Base-by-base conservation (phyloP, 495 filamentous ascomycete genomes). In the Pyrenopolyporus hunteri region DNA sequence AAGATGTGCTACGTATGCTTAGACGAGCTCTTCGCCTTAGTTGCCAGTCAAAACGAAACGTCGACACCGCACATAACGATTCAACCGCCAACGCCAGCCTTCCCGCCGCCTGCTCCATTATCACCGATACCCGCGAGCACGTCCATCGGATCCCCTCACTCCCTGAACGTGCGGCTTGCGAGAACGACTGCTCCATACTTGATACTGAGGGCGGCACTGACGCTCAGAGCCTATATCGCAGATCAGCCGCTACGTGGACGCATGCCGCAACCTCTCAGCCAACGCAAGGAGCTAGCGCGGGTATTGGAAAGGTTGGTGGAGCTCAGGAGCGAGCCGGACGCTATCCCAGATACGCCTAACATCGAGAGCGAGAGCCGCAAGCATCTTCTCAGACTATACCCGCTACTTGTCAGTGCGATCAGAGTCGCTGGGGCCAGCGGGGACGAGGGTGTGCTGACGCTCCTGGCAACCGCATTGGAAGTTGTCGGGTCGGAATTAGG, bases 161-260 rank as follows among this genome's bases (percentile, higher is more conserved):
- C 66, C 5, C 64, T 82, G 9, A 73, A 77, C 50, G 74, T 84
- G 31, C 71, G 84, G 6, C 83, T 98, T 17, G 89, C 93, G 0
- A 82, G 86, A 64, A 88, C 88, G 1, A 85, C 89, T 2, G 87
- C 90, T 2, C 92, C 93, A 0, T 94, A 91, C 61, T 78, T 98
- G 0, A 90, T 98, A 43, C 80, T 96, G 3, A 87, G 94, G 4
- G 85, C 85, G 19, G 91, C 89, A 1, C 77, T 96, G 6, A 85
- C 91, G 1, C 72, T 98, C 23, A 85, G 91, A 44, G 78, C 86
- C 2, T 97, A 96, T 66, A 87, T 93, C 39, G 89, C 92, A 4
- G 94, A 98, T 72, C 94, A 97, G 66, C 94, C 94, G 11, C 78
- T 98, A 8, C 81, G 94, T 11, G 95, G 94, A 0, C 78, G 86